phyloP scores from a whole-genome alignment of 768 basidiomycete species.

The Dacryopinax spathularia region DNA sequence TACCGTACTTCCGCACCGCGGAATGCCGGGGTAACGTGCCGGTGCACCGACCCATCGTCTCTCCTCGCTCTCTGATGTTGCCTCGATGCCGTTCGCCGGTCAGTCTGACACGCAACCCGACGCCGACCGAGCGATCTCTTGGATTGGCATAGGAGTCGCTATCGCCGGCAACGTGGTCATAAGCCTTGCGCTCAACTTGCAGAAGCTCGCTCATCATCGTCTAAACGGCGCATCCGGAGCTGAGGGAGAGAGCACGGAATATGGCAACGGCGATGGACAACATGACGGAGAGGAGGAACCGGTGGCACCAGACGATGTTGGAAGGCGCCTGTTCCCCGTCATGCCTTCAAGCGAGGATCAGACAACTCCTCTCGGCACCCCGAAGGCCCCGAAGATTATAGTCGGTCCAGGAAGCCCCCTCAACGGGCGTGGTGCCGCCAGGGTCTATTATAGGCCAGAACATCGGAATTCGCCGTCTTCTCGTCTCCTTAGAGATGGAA shows the following conservation, averaged over 20 bases:
- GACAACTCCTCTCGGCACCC: neutral
- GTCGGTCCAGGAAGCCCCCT: neutral
- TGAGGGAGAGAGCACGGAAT: slow-evolving; percentile 7
- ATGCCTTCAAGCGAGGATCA: neutral
- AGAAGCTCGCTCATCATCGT: slow-evolving; percentile 78
- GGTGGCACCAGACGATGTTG: neutral
- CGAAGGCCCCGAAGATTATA: slow-evolving; percentile 9
- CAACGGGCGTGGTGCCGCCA: neutral
- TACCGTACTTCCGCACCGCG: neutral
- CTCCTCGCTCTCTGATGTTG: neutral
- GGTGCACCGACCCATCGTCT: neutral
- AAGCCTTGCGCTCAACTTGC: slow-evolving; percentile 77
- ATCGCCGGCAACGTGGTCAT: slow-evolving; percentile 78
- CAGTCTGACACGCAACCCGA: no score
- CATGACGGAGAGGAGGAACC: neutral
- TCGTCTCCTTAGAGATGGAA: neutral
- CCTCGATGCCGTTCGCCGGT: neutral
- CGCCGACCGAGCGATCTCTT: slow-evolving; percentile 13
- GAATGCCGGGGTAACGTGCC: no score
- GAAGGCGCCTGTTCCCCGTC: neutral
- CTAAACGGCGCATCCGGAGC: slow-evolving; percentile 31
- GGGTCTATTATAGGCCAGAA: neutral
- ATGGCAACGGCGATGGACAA: neutral
- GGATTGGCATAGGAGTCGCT: slow-evolving; percentile 68
- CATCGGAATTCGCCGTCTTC: neutral